phyloP scores from a whole-genome alignment of 108 stramenopile species.

The Fistulifera pelliculosa region DNA sequence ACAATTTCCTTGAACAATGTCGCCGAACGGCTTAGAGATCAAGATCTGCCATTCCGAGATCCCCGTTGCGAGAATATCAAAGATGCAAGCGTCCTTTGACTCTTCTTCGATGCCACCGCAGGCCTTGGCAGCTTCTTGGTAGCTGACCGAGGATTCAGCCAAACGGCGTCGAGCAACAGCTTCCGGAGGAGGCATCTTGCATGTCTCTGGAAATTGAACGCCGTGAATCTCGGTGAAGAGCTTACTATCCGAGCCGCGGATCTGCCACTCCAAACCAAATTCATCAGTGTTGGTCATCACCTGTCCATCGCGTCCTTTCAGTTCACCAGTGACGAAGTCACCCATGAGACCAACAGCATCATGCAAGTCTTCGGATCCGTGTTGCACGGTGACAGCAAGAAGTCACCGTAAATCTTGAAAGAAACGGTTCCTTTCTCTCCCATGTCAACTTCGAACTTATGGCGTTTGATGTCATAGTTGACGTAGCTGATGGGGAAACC shows the following conservation, averaged over 20 bases:
- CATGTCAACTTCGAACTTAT: constrained; percentile 1
- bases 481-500: constrained; percentile 3
- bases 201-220: background rate
- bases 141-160: background rate
- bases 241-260: background rate
- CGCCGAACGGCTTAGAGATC: too few species aligned
- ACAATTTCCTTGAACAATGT: too few species aligned
- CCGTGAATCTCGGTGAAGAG: background rate
- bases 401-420: background rate
- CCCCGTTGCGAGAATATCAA: constrained; percentile 14
- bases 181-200: background rate
- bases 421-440: background rate
- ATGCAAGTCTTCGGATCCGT: constrained; percentile 5
- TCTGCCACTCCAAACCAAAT: constrained; percentile 11
- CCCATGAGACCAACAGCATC: constrained; percentile 12
- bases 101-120: background rate
- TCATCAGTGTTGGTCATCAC: constrained; percentile 3
- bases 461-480: too few species aligned
- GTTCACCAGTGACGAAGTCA: background rate
- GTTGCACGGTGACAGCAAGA: constrained; percentile 2
- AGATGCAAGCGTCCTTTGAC: constrained; percentile 4
- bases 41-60: constrained; percentile 6
- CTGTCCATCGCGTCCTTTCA: constrained; percentile 9
- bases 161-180: constrained; percentile 2
- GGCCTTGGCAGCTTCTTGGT: constrained; percentile 5